phyloP scores from a whole-genome alignment of 352 stramenopile genomes.

The Pythium phragmitis region DNA sequence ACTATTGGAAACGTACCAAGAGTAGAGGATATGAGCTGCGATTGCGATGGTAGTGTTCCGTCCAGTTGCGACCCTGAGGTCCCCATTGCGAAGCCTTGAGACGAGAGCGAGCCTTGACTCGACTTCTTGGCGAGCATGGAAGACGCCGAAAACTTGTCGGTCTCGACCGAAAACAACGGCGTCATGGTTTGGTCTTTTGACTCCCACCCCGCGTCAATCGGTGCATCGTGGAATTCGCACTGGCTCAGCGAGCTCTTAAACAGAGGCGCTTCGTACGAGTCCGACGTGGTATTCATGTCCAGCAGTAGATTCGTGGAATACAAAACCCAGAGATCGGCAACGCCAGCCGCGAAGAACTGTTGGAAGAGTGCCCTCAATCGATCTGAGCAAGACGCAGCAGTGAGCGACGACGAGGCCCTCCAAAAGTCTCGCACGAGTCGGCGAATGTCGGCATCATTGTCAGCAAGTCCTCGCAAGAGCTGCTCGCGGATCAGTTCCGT shows the following conservation, averaged over 20 bases:
- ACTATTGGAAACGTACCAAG: constrained; percentile 15
- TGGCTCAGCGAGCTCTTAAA: constrained; percentile 54
- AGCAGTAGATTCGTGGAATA: constrained; percentile 69
- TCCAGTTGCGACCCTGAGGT: constrained; percentile 9
- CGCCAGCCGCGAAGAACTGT: constrained; percentile 38
- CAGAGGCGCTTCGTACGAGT: constrained; percentile 34
- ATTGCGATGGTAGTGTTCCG: constrained; percentile 15
- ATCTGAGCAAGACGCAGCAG: constrained; percentile 34
- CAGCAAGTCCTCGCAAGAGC: constrained; percentile 52
- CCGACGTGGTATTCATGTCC: constrained; percentile 31
- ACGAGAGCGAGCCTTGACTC: not conserved
- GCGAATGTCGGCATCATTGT: constrained; percentile 43
- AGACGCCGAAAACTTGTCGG: constrained; percentile 41
- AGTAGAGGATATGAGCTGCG: constrained; percentile 24
- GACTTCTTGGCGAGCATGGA: constrained; percentile 6
- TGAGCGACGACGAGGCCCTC: constrained; percentile 33
- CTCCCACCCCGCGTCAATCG: constrained; percentile 72
- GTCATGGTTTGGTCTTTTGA: constrained; percentile 66
- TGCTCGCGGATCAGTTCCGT: constrained; percentile 30
- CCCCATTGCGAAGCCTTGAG: constrained; percentile 14
- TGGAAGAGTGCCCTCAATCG: constrained; percentile 59
- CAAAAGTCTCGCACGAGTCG: constrained; percentile 50
- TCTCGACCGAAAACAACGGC: constrained; percentile 76
- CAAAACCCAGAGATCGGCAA: constrained; percentile 63
- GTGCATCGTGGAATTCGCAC: constrained; percentile 44